These are phyloP conservation scores for Apocynum venetum DNA, from an alignment of 257 asterid species.

Conservation along the genomic window DNA sequence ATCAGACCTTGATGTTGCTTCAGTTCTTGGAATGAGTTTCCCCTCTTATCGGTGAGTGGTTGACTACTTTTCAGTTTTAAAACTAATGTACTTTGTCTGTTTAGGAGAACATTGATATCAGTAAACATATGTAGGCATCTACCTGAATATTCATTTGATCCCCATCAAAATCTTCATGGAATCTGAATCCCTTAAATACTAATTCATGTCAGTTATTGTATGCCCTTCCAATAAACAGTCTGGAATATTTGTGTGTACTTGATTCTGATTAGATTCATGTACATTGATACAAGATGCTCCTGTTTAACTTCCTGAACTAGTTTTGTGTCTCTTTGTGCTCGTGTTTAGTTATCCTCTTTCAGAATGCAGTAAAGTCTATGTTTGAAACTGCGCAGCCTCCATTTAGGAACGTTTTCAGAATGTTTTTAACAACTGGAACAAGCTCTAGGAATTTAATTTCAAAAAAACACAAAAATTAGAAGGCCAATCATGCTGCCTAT, in stretches of 20 bases:
- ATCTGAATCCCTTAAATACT: neutral
- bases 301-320: neutral
- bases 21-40: conserved; percentile 96
- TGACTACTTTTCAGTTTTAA: neutral
- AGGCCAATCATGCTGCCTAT: neutral
- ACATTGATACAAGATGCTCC: neutral
- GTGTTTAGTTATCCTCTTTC: neutral
- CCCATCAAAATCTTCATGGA: neutral
- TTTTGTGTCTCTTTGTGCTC: neutral
- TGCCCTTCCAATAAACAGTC: neutral
- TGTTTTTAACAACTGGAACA: neutral
- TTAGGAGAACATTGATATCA: neutral
- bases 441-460: neutral
- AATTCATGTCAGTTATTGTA: neutral
- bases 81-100: neutral
- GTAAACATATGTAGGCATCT: neutral
- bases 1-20: conserved; percentile 88
- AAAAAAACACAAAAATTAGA: neutral
- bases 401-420: neutral
- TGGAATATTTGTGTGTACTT: neutral
- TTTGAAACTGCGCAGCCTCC: neutral
- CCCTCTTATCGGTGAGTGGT: conserved; percentile 87
- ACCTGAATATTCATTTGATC: neutral
- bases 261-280: neutral
- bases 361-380: neutral